Evolutionary conservation across 176 grass and related monocot species (phyloP), one percentile per base, ranked within the genome.

Genomic region (Ananas comosus): DNA sequence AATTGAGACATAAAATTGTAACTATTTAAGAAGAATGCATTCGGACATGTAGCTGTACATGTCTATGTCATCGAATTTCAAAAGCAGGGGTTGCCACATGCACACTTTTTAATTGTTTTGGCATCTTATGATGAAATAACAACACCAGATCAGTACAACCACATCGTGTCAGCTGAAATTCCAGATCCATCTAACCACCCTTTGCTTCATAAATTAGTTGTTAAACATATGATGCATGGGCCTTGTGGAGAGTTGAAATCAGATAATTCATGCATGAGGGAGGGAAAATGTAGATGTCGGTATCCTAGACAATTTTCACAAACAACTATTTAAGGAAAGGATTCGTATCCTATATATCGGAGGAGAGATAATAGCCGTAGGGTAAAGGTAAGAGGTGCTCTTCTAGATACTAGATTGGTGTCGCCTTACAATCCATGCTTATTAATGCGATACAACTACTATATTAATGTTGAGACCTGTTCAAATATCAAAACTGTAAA

Each of bases 181-280:
- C 74, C 48, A 1, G 51, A 74, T 57, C 14, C 21, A 28, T 21
- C 23, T 2, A 67, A 24, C 1, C 47, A 80, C 49, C 70, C 64
- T 42, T 3, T 50, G 7, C 22, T 74, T 16, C 47, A 73, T 17
- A 17, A 61, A n/a, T 3, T 69, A 14, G 50, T 80, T 17, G 49
- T 58, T 8, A 74, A 68, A n/a, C 70, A 80, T 19, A 74, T 80
- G 78, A 68, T 80, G 70, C 78, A 80, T 17, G 64, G 70, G 19
- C 67, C 76, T 9, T 79, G 76, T 16, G 54, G 76, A 9, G 12
- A 11, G 23, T 50, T 72, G 51, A 24, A 63, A 48, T 13, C 28
- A 18, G 14, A n/a, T 5, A 57, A 53, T 72, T 9, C 68, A 57
- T 79, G 50, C 29, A 79, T 79, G 67, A 47, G 16, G 42, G 72